phyloP scores from a whole-genome alignment of 2,329 filamentous ascomycete genomes.

The Diaporthe caulivora region DNA sequence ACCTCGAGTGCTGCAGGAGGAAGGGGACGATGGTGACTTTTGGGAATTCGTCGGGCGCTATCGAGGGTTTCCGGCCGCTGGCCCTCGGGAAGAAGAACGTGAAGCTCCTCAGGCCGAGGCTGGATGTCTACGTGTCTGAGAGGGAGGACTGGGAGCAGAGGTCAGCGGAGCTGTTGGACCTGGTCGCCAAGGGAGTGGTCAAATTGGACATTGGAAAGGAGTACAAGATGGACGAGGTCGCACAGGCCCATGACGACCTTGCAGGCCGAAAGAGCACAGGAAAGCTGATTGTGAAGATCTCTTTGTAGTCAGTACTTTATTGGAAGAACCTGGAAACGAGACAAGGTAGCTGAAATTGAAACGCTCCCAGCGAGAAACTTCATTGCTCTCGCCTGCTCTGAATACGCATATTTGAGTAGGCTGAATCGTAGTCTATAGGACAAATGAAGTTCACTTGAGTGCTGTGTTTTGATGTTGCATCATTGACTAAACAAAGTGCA shows the following conservation, averaged over 20 bases:
- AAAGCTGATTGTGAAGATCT: constrained; percentile 40
- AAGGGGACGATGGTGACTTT: constrained; percentile 77
- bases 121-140: constrained; percentile 73
- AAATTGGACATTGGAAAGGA: constrained; percentile 40
- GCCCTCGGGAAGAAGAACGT: constrained; percentile 74
- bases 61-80: constrained; percentile 63
- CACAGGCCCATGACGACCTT: constrained; percentile 39
- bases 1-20: constrained; percentile 56
- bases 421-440: neutral
- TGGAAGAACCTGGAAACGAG: neutral
- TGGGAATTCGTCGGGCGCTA: constrained; percentile 73
- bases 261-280: constrained; percentile 38
- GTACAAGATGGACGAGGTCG: constrained; percentile 39
- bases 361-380: neutral
- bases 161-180: constrained; percentile 39
- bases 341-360: neutral
- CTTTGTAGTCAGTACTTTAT: neutral
- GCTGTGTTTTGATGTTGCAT: neutral
- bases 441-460: neutral
- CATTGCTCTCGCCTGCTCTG: neutral
- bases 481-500: neutral
- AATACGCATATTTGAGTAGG: neutral
- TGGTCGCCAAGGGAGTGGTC: constrained; percentile 40
- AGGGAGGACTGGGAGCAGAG: constrained; percentile 65
- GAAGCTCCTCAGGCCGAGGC: constrained; percentile 71